phyloP scores from a whole-genome alignment of 768 basidiomycete species.

The Amanita rubescens region DNA sequence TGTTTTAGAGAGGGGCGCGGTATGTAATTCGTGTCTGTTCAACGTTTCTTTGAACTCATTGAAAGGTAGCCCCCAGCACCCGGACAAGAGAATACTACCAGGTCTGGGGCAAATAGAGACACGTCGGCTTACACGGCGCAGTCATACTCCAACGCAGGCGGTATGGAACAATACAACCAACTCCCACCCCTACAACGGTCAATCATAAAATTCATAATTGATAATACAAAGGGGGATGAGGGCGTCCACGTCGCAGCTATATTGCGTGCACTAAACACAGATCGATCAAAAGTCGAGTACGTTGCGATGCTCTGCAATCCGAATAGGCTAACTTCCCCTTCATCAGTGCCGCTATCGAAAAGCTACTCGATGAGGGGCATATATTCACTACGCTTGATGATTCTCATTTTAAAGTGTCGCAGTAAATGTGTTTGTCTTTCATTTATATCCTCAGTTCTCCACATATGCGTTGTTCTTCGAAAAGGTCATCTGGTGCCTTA shows the following conservation, averaged over 20 bases:
- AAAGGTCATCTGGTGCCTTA: too few relatives aligned
- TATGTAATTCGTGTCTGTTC: conserved; percentile 23
- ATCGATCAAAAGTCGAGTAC: conserved; percentile 60
- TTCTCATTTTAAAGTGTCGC: conserved; percentile 21
- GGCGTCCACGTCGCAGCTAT: conserved; percentile 74
- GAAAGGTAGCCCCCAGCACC: conserved; percentile 24
- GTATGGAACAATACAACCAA: conserved; percentile 41
- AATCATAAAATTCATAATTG: conserved; percentile 61
- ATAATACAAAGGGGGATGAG: conserved; percentile 40
- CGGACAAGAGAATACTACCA: conserved; percentile 16
- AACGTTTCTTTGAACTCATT: conserved; percentile 3
- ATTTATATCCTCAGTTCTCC: too few relatives aligned
- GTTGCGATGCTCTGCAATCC: conserved; percentile 7
- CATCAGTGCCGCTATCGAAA: conserved; percentile 62
- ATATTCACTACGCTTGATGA: conserved; percentile 49
- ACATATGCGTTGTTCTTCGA: too few relatives aligned
- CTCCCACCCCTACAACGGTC: conserved; percentile 52
- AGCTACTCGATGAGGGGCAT: conserved; percentile 71
- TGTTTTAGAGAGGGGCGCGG: conserved; percentile 58
- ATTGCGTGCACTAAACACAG: conserved; percentile 49
- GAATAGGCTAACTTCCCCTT: background rate
- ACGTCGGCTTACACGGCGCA: conserved; percentile 38
- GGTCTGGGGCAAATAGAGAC: conserved; percentile 11
- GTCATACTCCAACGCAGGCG: conserved; percentile 16
- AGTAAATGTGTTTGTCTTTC: conserved; percentile 20